A percentile compares a stretch with the other conserved stretches of the same genome.
phyloP scores from a whole-genome alignment of 1,284 basidiomycete species.

The Dichomitus squalens region DNA sequence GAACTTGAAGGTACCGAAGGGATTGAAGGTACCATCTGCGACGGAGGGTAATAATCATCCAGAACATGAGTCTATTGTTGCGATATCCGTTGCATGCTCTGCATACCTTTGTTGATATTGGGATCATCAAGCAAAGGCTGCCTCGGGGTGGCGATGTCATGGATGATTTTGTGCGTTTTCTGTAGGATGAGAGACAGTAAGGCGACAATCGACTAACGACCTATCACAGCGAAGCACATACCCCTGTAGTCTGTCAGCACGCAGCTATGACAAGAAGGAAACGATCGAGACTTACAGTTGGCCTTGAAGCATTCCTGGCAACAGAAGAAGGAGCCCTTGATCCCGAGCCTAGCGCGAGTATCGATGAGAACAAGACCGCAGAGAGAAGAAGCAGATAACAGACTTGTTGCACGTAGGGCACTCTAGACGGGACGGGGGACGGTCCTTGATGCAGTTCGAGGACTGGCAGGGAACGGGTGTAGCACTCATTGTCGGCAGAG shows the following conservation, averaged over 20 bases:
- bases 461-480: slow-evolving; percentile 64
- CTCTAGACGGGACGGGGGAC: slow-evolving; percentile 75
- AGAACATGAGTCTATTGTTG: background rate
- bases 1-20: slow-evolving; percentile 68
- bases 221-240: slow-evolving; percentile 28
- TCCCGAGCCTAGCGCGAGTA: slow-evolving; percentile 59
- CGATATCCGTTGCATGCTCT: background rate
- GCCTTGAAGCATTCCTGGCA: slow-evolving; percentile 86
- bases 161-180: slow-evolving; percentile 81
- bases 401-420: slow-evolving; percentile 85
- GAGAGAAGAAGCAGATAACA: slow-evolving; percentile 27
- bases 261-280: background rate
- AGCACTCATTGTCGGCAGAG: slow-evolving; percentile 28
- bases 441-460: slow-evolving; percentile 67
- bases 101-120: slow-evolving; percentile 35
- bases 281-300: slow-evolving; percentile 65
- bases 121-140: slow-evolving; percentile 34
- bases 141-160: slow-evolving; percentile 59
- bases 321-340: slow-evolving; percentile 83
- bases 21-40: slow-evolving; percentile 74
- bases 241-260: slow-evolving; percentile 42
- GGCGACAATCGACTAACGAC: background rate
- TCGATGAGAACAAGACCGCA: slow-evolving; percentile 12
- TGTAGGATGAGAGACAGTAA: slow-evolving; percentile 32
- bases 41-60: background rate